Evolutionary conservation across 768 basidiomycete genomes (phyloP), one percentile per base, ranked within the genome.

Genomic region (Tricholoma sp.): DNA sequence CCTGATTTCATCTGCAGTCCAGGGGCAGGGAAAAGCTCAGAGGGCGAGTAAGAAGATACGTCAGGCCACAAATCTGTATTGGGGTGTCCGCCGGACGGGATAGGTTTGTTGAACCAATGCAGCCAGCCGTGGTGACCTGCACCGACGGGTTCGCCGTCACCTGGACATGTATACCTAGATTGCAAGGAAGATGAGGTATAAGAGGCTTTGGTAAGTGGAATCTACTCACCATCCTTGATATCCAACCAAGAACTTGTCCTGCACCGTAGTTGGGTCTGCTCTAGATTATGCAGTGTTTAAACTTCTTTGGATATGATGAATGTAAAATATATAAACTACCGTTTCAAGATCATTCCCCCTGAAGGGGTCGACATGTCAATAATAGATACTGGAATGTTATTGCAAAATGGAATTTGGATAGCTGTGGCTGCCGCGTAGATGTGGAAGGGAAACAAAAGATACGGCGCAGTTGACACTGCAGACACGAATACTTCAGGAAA

Each of bases 51-150:
- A 11, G 78, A 78, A 5, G 88, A 86, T 0, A 84, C 77, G 62
- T 91, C 89, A 0, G 91, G 91, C 89, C 89, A 92, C 34, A 89
- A 68, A 69, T 93, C 91, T 49, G 78, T 82, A 62, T 86, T 89
- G 4, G 86, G 84, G 3, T 76, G 81, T 16, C 90, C 91, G 14
- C 88, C 89, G 24, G 80, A 72, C 1, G 84, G 77, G 10, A 91
- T 74, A 1, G 88, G 88, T n/a, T 74, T 63, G 59, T 83, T 77
- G 67, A 89, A 83, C 91, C 91, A 93, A 64, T 93, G 91, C 18
- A 91, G 74, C 91, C 91, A 93, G 27, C 91, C 91, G 62, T 91
- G 88, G 64, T 91, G 91, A 2, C 82, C 84, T 67, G 83, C 83
- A 54, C 76, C 79, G 27, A 91, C 76, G 10, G 86, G 84, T 49